Percentiles rank a stretch among this genome's conserved stretches.
These are phyloP conservation scores for Annulohypoxylon maeteangense DNA, from an alignment of 495 filamentous ascomycete genomes.

Conservation along the genomic window DNA sequence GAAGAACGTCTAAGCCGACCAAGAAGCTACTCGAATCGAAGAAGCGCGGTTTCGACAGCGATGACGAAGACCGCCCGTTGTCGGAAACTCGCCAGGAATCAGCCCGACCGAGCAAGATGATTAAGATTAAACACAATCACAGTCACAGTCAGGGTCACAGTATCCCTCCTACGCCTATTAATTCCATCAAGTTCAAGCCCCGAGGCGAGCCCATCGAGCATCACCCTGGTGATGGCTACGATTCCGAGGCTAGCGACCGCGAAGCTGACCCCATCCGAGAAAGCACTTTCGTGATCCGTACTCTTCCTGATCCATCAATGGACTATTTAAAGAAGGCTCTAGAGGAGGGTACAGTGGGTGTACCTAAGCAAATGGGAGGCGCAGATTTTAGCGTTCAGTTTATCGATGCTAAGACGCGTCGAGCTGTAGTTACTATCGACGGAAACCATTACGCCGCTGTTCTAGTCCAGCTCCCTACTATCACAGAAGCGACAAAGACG, in stretches of 20 bases:
- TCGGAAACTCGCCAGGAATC: constrained; percentile 42
- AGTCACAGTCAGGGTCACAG: no score
- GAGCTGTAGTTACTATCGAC: constrained; percentile 75
- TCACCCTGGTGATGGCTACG: constrained; percentile 85
- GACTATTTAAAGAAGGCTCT: constrained; percentile 81
- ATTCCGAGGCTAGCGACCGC: constrained; percentile 93
- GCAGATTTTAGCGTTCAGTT: constrained; percentile 82
- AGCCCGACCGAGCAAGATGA: constrained; percentile 50
- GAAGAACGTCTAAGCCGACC: constrained; percentile 58
- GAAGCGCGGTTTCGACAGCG: constrained; percentile 59
- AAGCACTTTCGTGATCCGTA: constrained; percentile 87
- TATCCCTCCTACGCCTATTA: constrained; percentile 48
- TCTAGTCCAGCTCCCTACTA: constrained; percentile 88
- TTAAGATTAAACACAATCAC: constrained; percentile 53
- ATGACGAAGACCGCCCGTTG: constrained; percentile 50
- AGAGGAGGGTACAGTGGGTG: constrained; percentile 76
- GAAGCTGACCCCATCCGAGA: constrained; percentile 89
- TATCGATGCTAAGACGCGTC: constrained; percentile 76
- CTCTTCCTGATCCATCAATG: constrained; percentile 84
- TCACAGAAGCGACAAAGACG: constrained; percentile 95
- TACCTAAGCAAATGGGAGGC: constrained; percentile 66
- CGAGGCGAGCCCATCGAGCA: constrained; percentile 71
- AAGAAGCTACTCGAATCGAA: constrained; percentile 56
- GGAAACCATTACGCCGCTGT: constrained; percentile 79
- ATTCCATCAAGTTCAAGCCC: constrained; percentile 61